Evolutionary conservation across 306 rosid species (phyloP), one percentile per base, ranked within the genome.

Genomic region (Fragaria ananassa): DNA sequence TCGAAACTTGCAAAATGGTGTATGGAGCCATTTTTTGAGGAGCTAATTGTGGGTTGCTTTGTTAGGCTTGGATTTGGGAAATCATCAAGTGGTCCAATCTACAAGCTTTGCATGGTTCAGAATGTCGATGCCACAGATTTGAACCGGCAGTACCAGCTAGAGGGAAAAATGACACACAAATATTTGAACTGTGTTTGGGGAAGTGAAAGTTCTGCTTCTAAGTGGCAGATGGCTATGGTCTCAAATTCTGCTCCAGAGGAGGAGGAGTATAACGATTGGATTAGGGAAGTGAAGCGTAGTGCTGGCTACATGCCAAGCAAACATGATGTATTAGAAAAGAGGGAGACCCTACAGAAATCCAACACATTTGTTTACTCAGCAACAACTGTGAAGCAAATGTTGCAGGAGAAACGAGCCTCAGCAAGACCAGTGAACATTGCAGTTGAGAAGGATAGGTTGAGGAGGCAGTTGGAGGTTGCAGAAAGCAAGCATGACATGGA

Each of bases 11-110:
- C 62, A 27, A 90, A 88, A 75, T 90, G 92, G 92, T 66, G 85
- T 72, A 83, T 76, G 73, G 91, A 90, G 68, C 96, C 96, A 17
- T 86, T 88, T 75, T 90, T 90, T 69, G 92, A 90, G 71, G 89
- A 88, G 64, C 68, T 90, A 41, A 81, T 88, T 45, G 89, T 71
- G 62, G 96, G 88, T 29, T 88, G 92, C 79, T 88, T 90, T 80
- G 96, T 90, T 57, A 86, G 96, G 70, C 60, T 90, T 80, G 96
- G 91, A 46, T 66, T 85, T 17, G 88, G 92, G 67, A 88, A 54
- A 57, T 86, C 88, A 19, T 70, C 83, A 0, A 70, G 35, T 39
- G 83, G 86, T 76, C 83, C 96, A 57, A 81, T 83, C 19, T 90
- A 90, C 68, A 88, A 89, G 79, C 88, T 90, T 8, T 86, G 89